Evolutionary conservation across 106 monocot genomes (phyloP), one percentile per base, ranked within the genome.

Genomic region (Alisma plantagoaquatica): DNA sequence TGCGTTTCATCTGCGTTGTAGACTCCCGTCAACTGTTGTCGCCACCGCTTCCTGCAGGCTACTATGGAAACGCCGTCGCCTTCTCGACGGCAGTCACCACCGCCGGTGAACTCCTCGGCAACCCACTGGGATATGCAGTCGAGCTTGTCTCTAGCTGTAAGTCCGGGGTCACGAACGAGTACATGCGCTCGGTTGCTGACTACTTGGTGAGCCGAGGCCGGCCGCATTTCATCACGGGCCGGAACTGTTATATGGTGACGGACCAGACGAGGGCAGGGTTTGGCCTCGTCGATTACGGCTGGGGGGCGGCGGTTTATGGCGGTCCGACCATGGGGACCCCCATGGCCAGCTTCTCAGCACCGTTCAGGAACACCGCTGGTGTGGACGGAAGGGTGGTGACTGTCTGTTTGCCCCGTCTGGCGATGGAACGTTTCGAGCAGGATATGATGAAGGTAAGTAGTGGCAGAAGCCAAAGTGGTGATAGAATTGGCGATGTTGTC

Each of bases 21-120:
- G 74, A 62, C 30, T 62, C 63, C 0, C 69, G 77, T n/a, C 54
- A 41, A 38, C 70, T 64, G 56, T 23, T 49, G 29, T 43, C 49
- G 10, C 43, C 49, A 1, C 44, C 23, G 27, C 30, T 86, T 24
- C 86, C 86, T 0, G 29, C n/a, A 0, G 86, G 86, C 11, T 86
- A 59, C 77, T 86, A 86, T 29, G 86, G 86, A 1, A 86, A 86
- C 46, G 80, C 80, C 0, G 70, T 86, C 44, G 73, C 70, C 6
- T 74, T 77, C 54, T 61, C 75, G 7, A 61, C 56, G 23, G 84
- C 79, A 9, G 43, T 69, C 4, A 31, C 75, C 1, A 44, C 49
- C 11, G 78, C 75, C 12, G 58, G 56, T 6, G 50, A 56, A 47
- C 68, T 84, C 6, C 44, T 46, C 56, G 9, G 31, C 19, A 61